Conservation (phyloP, 805 yeast species). For the Deakozyma indianensis region DNA sequence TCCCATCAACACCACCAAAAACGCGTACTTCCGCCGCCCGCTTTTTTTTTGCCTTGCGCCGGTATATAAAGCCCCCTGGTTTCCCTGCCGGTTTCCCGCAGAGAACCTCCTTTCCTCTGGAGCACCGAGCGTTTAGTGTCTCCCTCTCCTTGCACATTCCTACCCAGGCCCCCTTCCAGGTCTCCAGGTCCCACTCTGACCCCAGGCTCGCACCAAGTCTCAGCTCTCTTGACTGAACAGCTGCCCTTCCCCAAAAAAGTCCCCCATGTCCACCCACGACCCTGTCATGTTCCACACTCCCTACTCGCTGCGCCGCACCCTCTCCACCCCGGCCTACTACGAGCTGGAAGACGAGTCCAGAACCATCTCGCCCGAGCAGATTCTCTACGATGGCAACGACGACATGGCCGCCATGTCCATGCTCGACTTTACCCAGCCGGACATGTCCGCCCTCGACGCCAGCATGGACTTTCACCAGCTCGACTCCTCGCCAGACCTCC, state of each 20-base stretch:
- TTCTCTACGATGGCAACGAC: background rate
- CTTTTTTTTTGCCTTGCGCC: too few relatives aligned
- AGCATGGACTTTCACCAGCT: background rate
- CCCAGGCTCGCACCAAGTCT: background rate
- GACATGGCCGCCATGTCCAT: background rate
- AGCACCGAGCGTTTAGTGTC: too few relatives aligned
- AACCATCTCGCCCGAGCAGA: background rate
- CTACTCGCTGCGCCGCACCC: background rate
- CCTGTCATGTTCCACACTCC: background rate
- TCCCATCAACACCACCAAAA: background rate
- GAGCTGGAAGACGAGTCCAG: background rate
- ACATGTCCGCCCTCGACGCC: background rate
- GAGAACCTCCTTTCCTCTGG: too few relatives aligned
- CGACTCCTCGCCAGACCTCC: conserved; percentile 1
- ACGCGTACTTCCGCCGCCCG: too few relatives aligned
- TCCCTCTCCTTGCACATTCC: background rate
- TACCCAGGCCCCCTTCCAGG: background rate
- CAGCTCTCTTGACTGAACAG: background rate
- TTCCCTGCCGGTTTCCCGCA: too few relatives aligned
- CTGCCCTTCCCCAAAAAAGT: background rate
- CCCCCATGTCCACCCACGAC: background rate
- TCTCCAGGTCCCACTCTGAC: background rate
- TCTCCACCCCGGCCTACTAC: conserved; percentile 1
- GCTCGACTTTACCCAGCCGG: background rate
- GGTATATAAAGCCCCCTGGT: too few relatives aligned